A percentile compares a stretch with the other conserved stretches of the same genome.
phyloP scores from a whole-genome alignment of 345 rosid genomes.

The Arabis hirsuta region DNA sequence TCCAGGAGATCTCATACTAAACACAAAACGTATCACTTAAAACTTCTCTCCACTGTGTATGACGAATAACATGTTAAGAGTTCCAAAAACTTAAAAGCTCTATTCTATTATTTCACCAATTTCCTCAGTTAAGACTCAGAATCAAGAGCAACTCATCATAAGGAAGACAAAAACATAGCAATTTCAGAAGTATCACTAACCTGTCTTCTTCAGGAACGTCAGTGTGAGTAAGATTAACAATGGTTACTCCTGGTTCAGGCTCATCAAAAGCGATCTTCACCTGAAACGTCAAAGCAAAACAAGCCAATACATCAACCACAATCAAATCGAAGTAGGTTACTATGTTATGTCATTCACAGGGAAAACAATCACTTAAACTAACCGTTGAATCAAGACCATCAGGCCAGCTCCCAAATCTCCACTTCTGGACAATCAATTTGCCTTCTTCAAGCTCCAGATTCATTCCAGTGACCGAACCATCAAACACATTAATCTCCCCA shows the following conservation, averaged over 20 bases:
- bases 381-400: conserved; percentile 89
- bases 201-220: conserved; percentile 96
- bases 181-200: conserved; percentile 44
- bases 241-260: conserved; percentile 82
- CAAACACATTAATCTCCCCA: conserved; percentile 79
- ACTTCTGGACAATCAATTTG: conserved; percentile 84
- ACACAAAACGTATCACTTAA: conserved; percentile 13
- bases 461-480: conserved; percentile 86
- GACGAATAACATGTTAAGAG: neutral
- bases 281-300: conserved; percentile 49
- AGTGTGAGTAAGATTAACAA: conserved; percentile 70
- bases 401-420: conserved; percentile 99
- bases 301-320: conserved; percentile 26
- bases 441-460: conserved; percentile 86
- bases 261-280: conserved; percentile 73
- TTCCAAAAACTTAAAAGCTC: neutral
- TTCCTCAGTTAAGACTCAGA: neutral
- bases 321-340: neutral
- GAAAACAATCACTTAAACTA: conserved; percentile 29
- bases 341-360: neutral
- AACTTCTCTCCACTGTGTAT: conserved; percentile 1
- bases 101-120: neutral
- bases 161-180: neutral
- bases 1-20: conserved; percentile 7
- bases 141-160: conserved; percentile 15